Evolutionary conservation across 164 flowering plant genomes (phyloP).

Genomic region (Vitis rotundifolia): DNA sequence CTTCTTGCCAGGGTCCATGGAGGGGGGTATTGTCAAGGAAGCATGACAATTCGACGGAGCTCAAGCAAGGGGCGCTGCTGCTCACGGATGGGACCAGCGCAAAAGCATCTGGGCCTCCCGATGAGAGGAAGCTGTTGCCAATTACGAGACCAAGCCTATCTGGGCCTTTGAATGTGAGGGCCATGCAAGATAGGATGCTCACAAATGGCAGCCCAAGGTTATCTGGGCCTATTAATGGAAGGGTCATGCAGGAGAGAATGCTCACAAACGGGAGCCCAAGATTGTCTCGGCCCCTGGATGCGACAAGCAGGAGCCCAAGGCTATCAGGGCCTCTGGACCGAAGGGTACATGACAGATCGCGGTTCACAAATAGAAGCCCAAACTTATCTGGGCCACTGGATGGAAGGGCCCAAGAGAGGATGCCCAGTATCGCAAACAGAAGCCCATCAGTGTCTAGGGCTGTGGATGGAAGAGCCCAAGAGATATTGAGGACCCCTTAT

Average conservation of each 20-base stretch:
- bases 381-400: constrained; percentile 20
- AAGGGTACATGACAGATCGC: constrained; percentile 22
- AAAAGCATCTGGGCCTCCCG: constrained; percentile 40
- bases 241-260: too few species aligned
- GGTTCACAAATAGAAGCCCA: constrained; percentile 36
- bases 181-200: too few species aligned
- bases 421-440: background rate
- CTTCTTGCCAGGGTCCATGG: constrained; percentile 14
- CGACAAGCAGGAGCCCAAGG: too few species aligned
- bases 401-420: constrained; percentile 1
- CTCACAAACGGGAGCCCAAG: too few species aligned
- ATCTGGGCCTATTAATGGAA: too few species aligned
- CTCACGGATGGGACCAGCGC: constrained; percentile 6
- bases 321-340: too few species aligned
- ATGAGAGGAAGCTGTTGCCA: constrained; percentile 26
- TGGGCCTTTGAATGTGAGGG: constrained; percentile 19
- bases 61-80: constrained; percentile 18
- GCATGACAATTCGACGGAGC: constrained; percentile 12
- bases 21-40: constrained; percentile 19
- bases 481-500: background rate
- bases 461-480: constrained; percentile 8
- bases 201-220: too few species aligned
- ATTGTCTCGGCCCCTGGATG: too few species aligned
- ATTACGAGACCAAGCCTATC: constrained; percentile 35
- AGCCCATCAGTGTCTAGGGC: constrained; percentile 25